A percentile compares a stretch with the other conserved stretches of the same genome.
Conservation (phyloP, 169 alveolate genomes). For the Theileria annulata region DNA sequence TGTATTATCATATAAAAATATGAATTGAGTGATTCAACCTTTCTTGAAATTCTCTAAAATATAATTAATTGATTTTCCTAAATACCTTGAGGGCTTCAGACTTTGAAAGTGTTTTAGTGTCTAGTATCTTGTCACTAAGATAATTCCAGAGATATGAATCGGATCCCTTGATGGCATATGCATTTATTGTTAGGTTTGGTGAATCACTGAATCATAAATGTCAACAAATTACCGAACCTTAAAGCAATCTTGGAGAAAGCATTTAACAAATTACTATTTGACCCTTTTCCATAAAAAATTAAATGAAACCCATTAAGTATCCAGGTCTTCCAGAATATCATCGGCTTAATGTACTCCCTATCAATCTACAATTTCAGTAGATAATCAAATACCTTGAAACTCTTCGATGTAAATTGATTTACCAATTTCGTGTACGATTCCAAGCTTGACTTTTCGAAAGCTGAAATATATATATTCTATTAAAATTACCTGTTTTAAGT, state of each 20-base stretch:
- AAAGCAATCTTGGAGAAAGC: constrained; percentile 38
- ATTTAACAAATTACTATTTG: constrained; percentile 42
- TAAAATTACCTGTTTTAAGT: constrained; percentile 1
- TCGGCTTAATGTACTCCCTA: neutral
- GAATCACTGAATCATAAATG: constrained; percentile 29
- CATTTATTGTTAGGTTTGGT: constrained; percentile 25
- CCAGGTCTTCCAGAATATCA: constrained; percentile 59
- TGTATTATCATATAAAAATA: constrained; percentile 36
- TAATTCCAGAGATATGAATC: constrained; percentile 25
- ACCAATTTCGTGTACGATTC: constrained; percentile 15
- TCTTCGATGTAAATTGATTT: neutral
- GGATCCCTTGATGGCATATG: constrained; percentile 30
- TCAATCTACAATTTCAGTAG: neutral
- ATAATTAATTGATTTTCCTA: neutral
- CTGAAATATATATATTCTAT: neutral
- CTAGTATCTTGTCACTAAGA: constrained; percentile 8
- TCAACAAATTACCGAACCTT: constrained; percentile 17
- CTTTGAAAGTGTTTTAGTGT: neutral
- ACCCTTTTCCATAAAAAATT: constrained; percentile 56
- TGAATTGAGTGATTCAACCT: neutral
- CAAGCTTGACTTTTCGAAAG: constrained; percentile 36
- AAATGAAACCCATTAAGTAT: constrained; percentile 55
- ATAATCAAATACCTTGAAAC: neutral
- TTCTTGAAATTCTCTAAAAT: neutral
- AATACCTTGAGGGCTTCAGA: constrained; percentile 11